Conservation (phyloP, 2,329 filamentous ascomycete species). For the Clonostachys rosea region DNA sequence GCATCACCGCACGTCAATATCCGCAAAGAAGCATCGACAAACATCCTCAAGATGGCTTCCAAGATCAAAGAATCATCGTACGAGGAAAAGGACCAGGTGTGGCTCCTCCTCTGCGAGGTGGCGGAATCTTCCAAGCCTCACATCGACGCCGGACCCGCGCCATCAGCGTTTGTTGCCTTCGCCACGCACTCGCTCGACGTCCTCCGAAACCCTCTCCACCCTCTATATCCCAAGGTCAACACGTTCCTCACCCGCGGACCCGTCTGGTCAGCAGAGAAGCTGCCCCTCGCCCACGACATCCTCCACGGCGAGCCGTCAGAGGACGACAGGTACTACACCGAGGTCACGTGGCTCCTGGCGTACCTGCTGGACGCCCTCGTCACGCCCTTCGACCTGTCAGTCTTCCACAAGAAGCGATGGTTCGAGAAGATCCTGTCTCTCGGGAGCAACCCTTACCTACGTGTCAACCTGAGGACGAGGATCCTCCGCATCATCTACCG, state of each 20-base stretch:
- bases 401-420: conserved; percentile 58
- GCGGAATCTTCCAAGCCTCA: conserved; percentile 63
- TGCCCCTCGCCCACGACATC: conserved; percentile 64
- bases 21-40: conserved; percentile 70
- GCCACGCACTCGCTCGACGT: conserved; percentile 66
- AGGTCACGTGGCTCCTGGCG: conserved; percentile 69
- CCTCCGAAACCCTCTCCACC: conserved; percentile 71
- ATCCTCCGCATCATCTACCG: conserved; percentile 60
- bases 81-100: conserved; percentile 72
- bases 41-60: conserved; percentile 60
- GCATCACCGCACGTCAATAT: conserved; percentile 72
- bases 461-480: conserved; percentile 53
- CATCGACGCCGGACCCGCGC: conserved; percentile 55
- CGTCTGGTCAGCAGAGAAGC: conserved; percentile 67
- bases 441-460: conserved; percentile 62
- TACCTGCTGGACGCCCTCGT: conserved; percentile 67
- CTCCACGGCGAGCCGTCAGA: conserved; percentile 63
- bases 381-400: conserved; percentile 51
- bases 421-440: conserved; percentile 73
- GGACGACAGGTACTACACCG: conserved; percentile 68
- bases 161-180: conserved; percentile 73
- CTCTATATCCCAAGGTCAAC: conserved; percentile 83
- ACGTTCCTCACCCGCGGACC: conserved; percentile 75
- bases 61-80: conserved; percentile 66
- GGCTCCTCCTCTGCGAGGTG: conserved; percentile 75